Base-by-base conservation (phyloP, 495 filamentous ascomycete genomes). In the Podospora appendiculata region DNA sequence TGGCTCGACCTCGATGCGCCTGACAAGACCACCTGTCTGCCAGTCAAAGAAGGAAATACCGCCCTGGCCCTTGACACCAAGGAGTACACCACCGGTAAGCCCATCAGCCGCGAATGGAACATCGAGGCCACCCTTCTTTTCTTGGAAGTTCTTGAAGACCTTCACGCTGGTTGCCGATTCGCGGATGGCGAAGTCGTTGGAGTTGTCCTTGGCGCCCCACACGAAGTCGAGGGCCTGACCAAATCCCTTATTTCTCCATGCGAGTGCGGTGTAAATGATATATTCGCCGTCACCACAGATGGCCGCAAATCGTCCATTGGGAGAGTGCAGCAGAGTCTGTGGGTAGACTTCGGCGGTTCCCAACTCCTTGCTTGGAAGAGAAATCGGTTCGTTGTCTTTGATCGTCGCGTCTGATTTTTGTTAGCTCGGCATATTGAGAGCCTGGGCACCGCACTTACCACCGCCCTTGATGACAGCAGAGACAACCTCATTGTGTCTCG, bases 281-380 rank as follows among this genome's bases (percentile, higher is more conserved):
- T 95, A 96, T 63, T 99, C 93, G 33, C 93, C 93, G 61, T 99
- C 93, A 44, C 93, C 93, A 60, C 93, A 97, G 25, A 97, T 88
- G 8, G 94, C 90, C 19, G 97, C 93, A 53, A 97, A 99, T 13
- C 94, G 86, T 42, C 94, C 93, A 61, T 99, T 99, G 4, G 93
- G 86, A n/a, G 90, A 96, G 69, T 99, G 93, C 12, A 88, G 77
- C 25, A 99, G 79, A 0, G 87, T 91, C 63, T 96, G 91, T 0
- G 93, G 94, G 68, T 97, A 99, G 17, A 99, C 84, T 72, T 99
- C 93, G 61, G 93, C 96, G 25, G 84, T 89, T 9, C 93, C 93
- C 34, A 99, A 75, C 45, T 99, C 93, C 66, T 99, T 99, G 12
- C 89, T 89, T 3, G 90, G 85, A 6, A 99, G 75, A 14, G 81